Conservation (phyloP, 345 rosid species). For the Fremontodendron californicum region DNA sequence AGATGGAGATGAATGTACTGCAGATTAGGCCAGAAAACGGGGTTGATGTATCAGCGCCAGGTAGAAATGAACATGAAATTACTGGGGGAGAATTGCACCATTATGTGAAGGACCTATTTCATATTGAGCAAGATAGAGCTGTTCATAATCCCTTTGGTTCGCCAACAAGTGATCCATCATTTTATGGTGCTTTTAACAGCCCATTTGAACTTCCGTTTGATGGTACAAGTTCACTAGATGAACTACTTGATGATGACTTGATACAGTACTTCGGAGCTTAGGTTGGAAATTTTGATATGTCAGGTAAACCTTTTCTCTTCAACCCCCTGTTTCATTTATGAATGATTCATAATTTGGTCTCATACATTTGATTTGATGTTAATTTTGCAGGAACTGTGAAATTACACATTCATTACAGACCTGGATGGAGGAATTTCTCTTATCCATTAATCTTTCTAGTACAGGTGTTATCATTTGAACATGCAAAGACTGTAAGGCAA, state of each 20-base stretch:
- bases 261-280: constrained; percentile 37
- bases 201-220: constrained; percentile 28
- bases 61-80: constrained; percentile 38
- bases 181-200: constrained; percentile 36
- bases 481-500: constrained; percentile 6
- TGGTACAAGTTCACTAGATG: constrained; percentile 19
- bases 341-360: not conserved
- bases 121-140: constrained; percentile 52
- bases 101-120: constrained; percentile 39
- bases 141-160: constrained; percentile 55
- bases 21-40: constrained; percentile 38
- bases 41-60: constrained; percentile 29
- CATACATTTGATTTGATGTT: not conserved
- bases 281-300: constrained; percentile 21
- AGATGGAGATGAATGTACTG: constrained; percentile 34
- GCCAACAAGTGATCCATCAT: constrained; percentile 43
- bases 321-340: not conserved
- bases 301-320: constrained; percentile 15
- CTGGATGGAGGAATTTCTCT: constrained; percentile 7
- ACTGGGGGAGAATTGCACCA: constrained; percentile 37
- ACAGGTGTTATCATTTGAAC: constrained; percentile 6
- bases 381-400: constrained; percentile 5
- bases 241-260: constrained; percentile 29
- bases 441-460: constrained; percentile 4
- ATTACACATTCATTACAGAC: constrained; percentile 6